Evolutionary conservation across 1,139 yeast species (phyloP), one percentile per base, ranked within the genome.

Genomic region (Zygosaccharomyces sapae): DNA sequence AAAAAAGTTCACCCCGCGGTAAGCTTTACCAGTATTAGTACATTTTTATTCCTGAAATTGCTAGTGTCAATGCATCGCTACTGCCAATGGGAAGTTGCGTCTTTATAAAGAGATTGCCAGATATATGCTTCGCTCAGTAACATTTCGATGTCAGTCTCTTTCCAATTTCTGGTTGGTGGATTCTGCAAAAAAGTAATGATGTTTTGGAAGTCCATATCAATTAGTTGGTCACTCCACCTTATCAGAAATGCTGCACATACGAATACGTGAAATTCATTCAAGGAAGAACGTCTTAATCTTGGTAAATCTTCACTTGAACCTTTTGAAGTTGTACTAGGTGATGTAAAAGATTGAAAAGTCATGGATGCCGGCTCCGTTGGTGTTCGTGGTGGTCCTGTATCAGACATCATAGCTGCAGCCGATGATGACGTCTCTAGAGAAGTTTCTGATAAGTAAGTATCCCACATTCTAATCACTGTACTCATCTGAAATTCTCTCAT

Each of bases 211-310:
- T 92, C 98, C 87, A 84, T 86, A 12, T 75, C 74, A 65, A 84
- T 80, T 53, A 92, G 71, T 50, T 82, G 83, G 43, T 75, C 79
- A 49, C 94, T 80, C 81, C 95, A 92, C 62, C 87, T 85, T 48
- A 90, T 85, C 58, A 92, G 71, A 62, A 92, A 92, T 9, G 98
- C 97, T n/a, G 97, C 97, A 70, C 99, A 92, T 3, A 92, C 98
- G 63, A 92, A 92, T 7, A 92, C 89, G 65, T 92, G 99, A 68
- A 94, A 92, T 58, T 84, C 87, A 54, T 88, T 86, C 62, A 92
- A 86, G 3, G 97, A 97, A 31, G 85, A 76, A 35, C 61, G 65
- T 12, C 60, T 55, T 13, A 53, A 44, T 47, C 54, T 55, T 16
- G 56, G 44, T 4, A 45, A 35, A 10, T 55, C 60, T 19, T 48